A percentile compares a stretch with the other conserved stretches of the same genome.
phyloP scores from a whole-genome alignment of 345 rosid species.

The Syzygium jambos region DNA sequence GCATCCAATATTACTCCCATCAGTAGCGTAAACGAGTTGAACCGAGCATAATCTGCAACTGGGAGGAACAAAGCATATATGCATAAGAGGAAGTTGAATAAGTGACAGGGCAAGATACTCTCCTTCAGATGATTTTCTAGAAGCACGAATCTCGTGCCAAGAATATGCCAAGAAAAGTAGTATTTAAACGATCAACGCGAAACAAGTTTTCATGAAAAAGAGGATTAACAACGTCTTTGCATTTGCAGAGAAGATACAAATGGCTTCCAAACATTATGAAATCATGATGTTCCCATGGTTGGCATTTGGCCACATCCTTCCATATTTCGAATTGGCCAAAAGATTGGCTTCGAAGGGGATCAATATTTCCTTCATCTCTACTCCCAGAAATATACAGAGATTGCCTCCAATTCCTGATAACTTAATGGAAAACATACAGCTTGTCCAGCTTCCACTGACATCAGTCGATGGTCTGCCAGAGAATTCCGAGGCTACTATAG shows the following conservation, averaged over 20 bases:
- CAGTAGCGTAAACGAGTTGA: background rate
- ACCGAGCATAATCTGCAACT: background rate
- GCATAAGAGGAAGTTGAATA: background rate
- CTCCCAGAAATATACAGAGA: conserved; percentile 13
- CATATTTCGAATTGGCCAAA: conserved; percentile 7
- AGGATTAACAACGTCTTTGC: background rate
- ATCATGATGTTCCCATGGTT: conserved; percentile 11
- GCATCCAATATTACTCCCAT: background rate
- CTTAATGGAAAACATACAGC: background rate
- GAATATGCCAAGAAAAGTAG: background rate
- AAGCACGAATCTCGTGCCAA: background rate
- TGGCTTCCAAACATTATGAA: conserved; percentile 6
- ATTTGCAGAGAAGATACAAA: background rate
- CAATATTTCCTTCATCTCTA: conserved; percentile 9
- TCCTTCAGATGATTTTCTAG: background rate
- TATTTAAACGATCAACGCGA: background rate
- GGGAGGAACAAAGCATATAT: background rate
- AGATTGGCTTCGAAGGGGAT: conserved; percentile 14
- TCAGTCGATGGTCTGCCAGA: conserved; percentile 8
- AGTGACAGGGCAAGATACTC: background rate
- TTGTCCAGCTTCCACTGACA: conserved; percentile 9
- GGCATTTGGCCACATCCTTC: conserved; percentile 15
- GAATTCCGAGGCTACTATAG: conserved; percentile 16
- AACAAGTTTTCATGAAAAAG: background rate
- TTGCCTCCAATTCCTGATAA: conserved; percentile 7